phyloP scores from a whole-genome alignment of 2,329 filamentous ascomycete species.

The Corynespora cassiicola region DNA sequence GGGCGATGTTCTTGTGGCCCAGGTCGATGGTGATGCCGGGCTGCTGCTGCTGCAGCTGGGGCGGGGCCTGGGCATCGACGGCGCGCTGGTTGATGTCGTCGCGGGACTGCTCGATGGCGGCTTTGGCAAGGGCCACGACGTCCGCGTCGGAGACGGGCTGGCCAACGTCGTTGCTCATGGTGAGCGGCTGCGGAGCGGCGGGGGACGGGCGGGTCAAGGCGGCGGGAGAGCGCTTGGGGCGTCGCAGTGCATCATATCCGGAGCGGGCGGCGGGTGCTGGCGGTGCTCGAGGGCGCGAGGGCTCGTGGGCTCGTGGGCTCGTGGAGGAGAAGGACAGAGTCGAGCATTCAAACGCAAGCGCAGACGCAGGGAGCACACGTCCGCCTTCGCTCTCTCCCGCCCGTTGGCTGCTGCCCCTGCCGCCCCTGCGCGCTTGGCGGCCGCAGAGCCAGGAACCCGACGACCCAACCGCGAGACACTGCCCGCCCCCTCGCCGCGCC shows the following conservation, averaged over 20 bases:
- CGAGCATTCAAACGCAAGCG: too few species aligned
- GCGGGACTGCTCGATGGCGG: constrained; percentile 71
- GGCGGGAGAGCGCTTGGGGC: constrained; percentile 7
- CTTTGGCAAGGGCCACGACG: constrained; percentile 69
- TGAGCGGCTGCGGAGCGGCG: constrained; percentile 5
- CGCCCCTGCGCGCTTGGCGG: constrained; percentile 3
- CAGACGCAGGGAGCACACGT: constrained; percentile 15
- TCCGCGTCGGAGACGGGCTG: constrained; percentile 65
- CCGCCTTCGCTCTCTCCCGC: background rate
- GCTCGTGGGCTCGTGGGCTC: constrained; percentile 1
- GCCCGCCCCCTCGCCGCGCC: background rate
- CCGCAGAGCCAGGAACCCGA: constrained; percentile 11
- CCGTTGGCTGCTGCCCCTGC: constrained; percentile 9
- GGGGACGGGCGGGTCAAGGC: background rate
- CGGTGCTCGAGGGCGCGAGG: constrained; percentile 1
- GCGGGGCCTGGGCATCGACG: constrained; percentile 62
- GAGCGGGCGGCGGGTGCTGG: constrained; percentile 1
- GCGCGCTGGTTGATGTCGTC: constrained; percentile 64
- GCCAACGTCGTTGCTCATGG: constrained; percentile 47
- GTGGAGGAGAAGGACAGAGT: constrained; percentile 9
- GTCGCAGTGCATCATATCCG: constrained; percentile 12
- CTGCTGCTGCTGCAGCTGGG: constrained; percentile 55
- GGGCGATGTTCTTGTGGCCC: constrained; percentile 75
- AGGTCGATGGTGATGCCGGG: constrained; percentile 80
- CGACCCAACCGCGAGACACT: constrained; percentile 16